Base-by-base conservation (phyloP, 768 basidiomycete genomes). In the Amanita thiersii region DNA sequence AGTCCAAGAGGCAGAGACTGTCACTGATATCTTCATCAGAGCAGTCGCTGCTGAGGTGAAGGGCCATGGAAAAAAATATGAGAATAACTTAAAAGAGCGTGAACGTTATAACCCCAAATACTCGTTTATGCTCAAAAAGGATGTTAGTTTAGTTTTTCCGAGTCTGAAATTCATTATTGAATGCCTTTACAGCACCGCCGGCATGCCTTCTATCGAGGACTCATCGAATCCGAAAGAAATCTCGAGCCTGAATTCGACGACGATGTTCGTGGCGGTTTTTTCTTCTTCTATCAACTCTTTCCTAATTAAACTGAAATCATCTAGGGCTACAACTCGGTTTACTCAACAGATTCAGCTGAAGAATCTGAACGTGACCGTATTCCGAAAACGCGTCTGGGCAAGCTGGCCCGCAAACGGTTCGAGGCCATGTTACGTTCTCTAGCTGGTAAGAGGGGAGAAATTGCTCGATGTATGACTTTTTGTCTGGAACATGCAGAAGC, bases 391-490 rank as follows among this genome's bases (percentile, higher is more conserved):
- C 68, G 68, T 15, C 69, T 99, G 1, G 91, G 91, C 2, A 79
- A 70, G 54, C 62, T 88, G 17, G 88, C 93, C 18, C 73, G 86
- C 40, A 78, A 75, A 47, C 72, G 92, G 40, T 93, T 98, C 52
- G 89, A 96, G 61, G 78, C 81, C 2, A 89, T 97, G 81, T 69
- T 99, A 31, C 78, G 96, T 14, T 81, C 78, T 5, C 64, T 98
- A 53, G 81, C 81, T 5, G 92, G 92, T 2, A 80, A 82, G 52
- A 69, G 92, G 44, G 91, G 87, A 4, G 90, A 93, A 59, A 79
- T 98, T 28, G 96, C 90, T 23, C 72, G 91, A 17, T 91, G 87
- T 47, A 99, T 98, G 96, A 77, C 85, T n/a, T 98, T 98, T 56
- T 88, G 91, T 48, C 69, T 99, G 31, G 90, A 93, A 57, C 91